phyloP scores from a whole-genome alignment of 2,329 filamentous ascomycete species.

The Aquanectria penicillioides region DNA sequence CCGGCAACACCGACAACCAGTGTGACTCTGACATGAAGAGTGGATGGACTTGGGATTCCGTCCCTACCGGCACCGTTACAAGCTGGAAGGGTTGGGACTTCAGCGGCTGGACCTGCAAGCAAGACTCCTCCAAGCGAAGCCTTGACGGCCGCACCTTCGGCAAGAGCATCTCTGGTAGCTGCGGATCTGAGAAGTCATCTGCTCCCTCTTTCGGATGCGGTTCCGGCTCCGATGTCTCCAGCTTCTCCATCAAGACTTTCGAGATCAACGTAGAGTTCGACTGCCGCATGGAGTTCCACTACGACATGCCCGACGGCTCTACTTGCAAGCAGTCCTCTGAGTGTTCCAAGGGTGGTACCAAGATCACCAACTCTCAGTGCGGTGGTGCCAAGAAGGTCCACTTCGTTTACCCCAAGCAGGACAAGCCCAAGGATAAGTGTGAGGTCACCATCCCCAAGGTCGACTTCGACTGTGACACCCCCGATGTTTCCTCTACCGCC shows the following conservation, averaged over 20 bases:
- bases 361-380: slow-evolving; percentile 86
- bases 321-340: slow-evolving; percentile 80
- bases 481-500: slow-evolving; percentile 32
- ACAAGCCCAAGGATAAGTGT: slow-evolving; percentile 67
- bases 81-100: slow-evolving; percentile 79
- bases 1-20: slow-evolving; percentile 78
- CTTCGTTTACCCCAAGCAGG: slow-evolving; percentile 72
- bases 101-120: slow-evolving; percentile 75
- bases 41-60: slow-evolving; percentile 78
- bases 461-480: slow-evolving; percentile 74
- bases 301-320: slow-evolving; percentile 84
- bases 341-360: slow-evolving; percentile 75
- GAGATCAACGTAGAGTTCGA: slow-evolving; percentile 80
- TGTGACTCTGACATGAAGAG: slow-evolving; percentile 75
- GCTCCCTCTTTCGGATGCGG: slow-evolving; percentile 68
- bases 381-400: slow-evolving; percentile 87
- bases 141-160: slow-evolving; percentile 62
- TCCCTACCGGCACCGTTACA: slow-evolving; percentile 69
- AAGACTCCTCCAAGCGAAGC: slow-evolving; percentile 68
- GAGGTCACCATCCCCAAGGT: slow-evolving; percentile 79
- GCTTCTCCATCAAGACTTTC: slow-evolving; percentile 81
- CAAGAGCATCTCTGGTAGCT: slow-evolving; percentile 71
- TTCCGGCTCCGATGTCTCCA: slow-evolving; percentile 43
- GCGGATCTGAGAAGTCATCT: slow-evolving; percentile 54
- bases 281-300: slow-evolving; percentile 85